Percentiles rank a stretch among this genome's conserved stretches.
Conservation (phyloP, 2,329 filamentous ascomycete species). For the Penicillium fuscoglaucum region DNA sequence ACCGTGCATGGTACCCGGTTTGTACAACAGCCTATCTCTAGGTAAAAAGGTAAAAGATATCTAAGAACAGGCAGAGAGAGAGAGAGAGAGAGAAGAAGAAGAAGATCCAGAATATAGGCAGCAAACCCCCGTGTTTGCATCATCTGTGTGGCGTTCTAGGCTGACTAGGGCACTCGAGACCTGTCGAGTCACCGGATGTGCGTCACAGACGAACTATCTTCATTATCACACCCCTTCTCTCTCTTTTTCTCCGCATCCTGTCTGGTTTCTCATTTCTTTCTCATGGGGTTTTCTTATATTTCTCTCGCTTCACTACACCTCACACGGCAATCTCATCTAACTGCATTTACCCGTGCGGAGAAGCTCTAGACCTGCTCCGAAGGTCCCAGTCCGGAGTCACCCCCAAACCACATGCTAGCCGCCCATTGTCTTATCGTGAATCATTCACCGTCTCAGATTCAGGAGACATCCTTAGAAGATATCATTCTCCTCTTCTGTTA, state of each 20-base stretch:
- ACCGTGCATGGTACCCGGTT: background rate
- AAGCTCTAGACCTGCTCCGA: constrained; percentile 38
- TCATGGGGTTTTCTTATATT: background rate
- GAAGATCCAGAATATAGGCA: background rate
- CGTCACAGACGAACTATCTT: constrained; percentile 40
- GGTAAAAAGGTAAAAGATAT: background rate
- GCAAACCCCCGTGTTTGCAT: constrained; percentile 2
- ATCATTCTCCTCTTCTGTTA: constrained; percentile 29
- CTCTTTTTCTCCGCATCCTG: constrained; percentile 14
- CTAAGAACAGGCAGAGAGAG: background rate
- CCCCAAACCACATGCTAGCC: constrained; percentile 2
- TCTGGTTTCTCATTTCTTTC: constrained; percentile 1
- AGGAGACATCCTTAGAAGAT: background rate
- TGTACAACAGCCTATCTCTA: background rate
- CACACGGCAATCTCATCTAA: background rate
- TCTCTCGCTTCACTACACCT: constrained; percentile 24
- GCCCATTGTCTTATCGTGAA: constrained; percentile 17
- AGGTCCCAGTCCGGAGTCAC: constrained; percentile 27
- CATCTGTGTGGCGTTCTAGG: constrained; percentile 8
- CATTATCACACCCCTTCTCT: constrained; percentile 20
- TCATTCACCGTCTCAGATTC: constrained; percentile 16
- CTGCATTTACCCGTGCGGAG: constrained; percentile 38
- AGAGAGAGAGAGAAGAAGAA: background rate
- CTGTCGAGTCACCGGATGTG: constrained; percentile 46
- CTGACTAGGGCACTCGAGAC: constrained; percentile 14